Evolutionary conservation across 129 eudicot genomes (phyloP), one percentile per base, ranked within the genome.

Genomic region (Logfia minima): DNA sequence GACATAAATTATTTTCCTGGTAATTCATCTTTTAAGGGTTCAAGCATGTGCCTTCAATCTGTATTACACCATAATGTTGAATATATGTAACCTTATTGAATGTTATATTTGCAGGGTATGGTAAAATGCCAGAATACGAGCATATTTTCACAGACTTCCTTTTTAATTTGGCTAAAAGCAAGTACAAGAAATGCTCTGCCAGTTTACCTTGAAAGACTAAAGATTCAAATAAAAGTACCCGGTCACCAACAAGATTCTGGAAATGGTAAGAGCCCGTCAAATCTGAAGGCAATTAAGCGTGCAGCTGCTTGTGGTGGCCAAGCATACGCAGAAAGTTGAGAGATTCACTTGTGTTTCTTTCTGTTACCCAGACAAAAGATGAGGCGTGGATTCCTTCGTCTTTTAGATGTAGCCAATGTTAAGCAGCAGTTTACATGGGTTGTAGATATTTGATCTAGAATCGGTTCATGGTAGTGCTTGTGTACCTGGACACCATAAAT

Each of bases 41-140:
- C 21, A 6, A 68, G 16, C 13, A 11, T 4, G 4, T 5, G 4
- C n/a, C 3, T 62, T 0, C 23, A 22, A 59, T 58, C 35, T 52
- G 5, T 6, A 21, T 58, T 21, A 1, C 8, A 14, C 55, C 21
- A 4, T 21, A 48, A 6, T 19, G 0, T 5, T 39, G 4, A n/a
- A 17, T 73, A 65, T 51, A 37, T 24, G 43, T 21, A 6, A 32
- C 11, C 48, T 16, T 28, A 23, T 66, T 48, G 65, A 56, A 17
- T 60, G 22, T 68, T 70, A 17, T 51, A 18, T 62, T 28, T 80
- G 71, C 90, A 94, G 98, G 98, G 53, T 94, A 94, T 77, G 98
- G 98, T 74, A 94, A 94, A 85, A 89, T 94, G 97, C 98, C 98
- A 73, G 98, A 86, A 71, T 94, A 94, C 79, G 98, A 94, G 93